Base-by-base conservation (phyloP, 176 grass and related monocot species). In the Luzula sylvatica region DNA sequence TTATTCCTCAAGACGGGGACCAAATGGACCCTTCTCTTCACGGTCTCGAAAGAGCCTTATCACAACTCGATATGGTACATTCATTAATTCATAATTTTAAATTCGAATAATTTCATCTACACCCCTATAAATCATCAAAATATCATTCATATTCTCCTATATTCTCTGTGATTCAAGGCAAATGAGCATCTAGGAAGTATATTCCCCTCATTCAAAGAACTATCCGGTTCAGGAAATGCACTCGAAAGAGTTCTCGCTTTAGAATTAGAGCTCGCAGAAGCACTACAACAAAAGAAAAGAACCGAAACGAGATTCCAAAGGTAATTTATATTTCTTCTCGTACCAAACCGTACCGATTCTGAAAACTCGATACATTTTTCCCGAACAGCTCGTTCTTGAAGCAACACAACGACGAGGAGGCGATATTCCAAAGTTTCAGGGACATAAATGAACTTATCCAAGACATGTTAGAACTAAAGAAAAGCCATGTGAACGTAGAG, bases 381-480 rank as follows among this genome's bases (percentile, higher is more conserved):
- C 62, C 12, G 5, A 2, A 32, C 70, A 98, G 92, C 70, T 98
- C 78, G 18, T 98, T 98, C 67, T 65, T 90, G 71, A 90, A 77
- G 73, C 92, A 90, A 67, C 92, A 90, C 26, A 86, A 83, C 1
- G 78, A 98, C 42, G 78, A 90, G 47, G 86, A 73, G 38, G 75
- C 81, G 42, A 58, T 82, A 42, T 90, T 86, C 52, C 85, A 98
- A 42, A 90, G 85, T 79, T 98, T 98, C 54, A 79, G 78, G 72
- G 85, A 98, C 55, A 98, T 90, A 38, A 98, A 98, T 61, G 92
- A 98, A 79, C 50, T 98, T 50, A 98, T 98, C 76, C 86, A 87
- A 70, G 81, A 90, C 51, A 87, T 83, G 20, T 62, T 98, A 7
- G 85, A 98, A 44, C 22, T 82, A 61, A 98, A 77, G 78, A 86